Base-by-base conservation (phyloP, 331 rosid genomes). In the Malus hybrid region DNA sequence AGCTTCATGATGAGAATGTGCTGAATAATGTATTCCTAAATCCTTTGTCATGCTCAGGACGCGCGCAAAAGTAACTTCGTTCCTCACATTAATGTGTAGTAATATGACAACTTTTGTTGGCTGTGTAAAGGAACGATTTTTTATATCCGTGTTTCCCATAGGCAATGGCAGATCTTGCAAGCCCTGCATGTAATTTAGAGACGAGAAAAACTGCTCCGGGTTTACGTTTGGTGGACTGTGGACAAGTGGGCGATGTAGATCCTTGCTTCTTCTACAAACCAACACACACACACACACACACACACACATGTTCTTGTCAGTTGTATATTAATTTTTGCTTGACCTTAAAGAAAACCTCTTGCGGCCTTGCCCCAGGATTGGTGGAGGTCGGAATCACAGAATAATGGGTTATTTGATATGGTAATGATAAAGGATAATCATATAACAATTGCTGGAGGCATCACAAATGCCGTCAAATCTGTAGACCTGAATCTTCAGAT, bases 141-240 rank as follows among this genome's bases (percentile, higher is more conserved):
- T 18, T 16, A 33, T 19, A 79, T 77, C 59, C 65, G 63, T 55
- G 50, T 85, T 85, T 4, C 76, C 13, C 56, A 80, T 76, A 92
- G 96, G 89, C 83, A 87, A 94, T 90, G 97, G 96, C 96, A 54
- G 88, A 83, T 84, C 93, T 91, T 81, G 99, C 99, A 20, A 36
- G 36, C 81, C 97, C 97, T 75, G 97, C 99, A 6, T 75, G 85
- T 79, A 77, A 90, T 2, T 78, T 88, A 85, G 97, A 94, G 85
- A 94, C 96, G 4, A 86, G 99, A 70, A 94, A 94, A 89, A 92
- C 97, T 75, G 96, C 96, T 60, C 97, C 99, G 4, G 91, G 96
- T 67, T 82, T 95, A 85, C 99, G 97, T 61, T 83, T 92, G 82
- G 88, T 88, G 57, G 50, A 44, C 50, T 7, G 57, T 52, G 88